These are phyloP conservation scores for Sphaerobolus stellatus DNA, from an alignment of 1,284 basidiomycete genomes.

Conservation along the genomic window DNA sequence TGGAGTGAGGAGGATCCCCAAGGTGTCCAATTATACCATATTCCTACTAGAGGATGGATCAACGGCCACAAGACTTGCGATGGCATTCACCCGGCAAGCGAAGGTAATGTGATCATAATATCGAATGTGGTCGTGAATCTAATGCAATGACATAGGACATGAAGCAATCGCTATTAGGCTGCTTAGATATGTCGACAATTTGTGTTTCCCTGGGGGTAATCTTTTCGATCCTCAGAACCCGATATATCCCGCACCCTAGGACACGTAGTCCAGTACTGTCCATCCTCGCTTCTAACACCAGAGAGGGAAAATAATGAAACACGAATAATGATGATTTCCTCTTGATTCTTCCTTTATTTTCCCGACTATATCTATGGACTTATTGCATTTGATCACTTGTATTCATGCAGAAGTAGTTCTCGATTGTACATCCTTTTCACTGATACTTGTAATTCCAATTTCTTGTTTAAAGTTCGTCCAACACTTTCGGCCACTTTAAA, in stretches of 20 bases:
- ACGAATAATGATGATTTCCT: no score
- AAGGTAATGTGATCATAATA: conserved; percentile 2
- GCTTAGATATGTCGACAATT: conserved; percentile 4
- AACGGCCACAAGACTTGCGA: conserved; percentile 7
- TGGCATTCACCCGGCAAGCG: conserved; percentile 5
- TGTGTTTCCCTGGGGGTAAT: background rate
- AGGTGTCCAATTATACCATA: conserved; percentile 4
- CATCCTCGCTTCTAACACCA: no score
- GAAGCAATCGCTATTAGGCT: conserved; percentile 6
- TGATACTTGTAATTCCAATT: no score
- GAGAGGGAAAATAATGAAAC: no score
- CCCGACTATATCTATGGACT: background rate
- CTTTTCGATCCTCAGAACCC: background rate
- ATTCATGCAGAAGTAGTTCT: background rate
- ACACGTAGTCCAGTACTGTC: background rate
- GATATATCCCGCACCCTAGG: background rate
- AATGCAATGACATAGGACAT: background rate
- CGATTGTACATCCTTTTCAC: no score
- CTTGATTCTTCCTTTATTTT: background rate
- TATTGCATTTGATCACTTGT: background rate
- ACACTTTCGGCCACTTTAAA: background rate
- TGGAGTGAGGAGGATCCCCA: conserved; percentile 3
- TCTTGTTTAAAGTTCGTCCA: no score
- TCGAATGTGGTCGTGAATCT: background rate
- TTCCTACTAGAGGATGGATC: conserved; percentile 9